phyloP scores from a whole-genome alignment of 1,139 yeast genomes.

The Saccharomyces hybrid region DNA sequence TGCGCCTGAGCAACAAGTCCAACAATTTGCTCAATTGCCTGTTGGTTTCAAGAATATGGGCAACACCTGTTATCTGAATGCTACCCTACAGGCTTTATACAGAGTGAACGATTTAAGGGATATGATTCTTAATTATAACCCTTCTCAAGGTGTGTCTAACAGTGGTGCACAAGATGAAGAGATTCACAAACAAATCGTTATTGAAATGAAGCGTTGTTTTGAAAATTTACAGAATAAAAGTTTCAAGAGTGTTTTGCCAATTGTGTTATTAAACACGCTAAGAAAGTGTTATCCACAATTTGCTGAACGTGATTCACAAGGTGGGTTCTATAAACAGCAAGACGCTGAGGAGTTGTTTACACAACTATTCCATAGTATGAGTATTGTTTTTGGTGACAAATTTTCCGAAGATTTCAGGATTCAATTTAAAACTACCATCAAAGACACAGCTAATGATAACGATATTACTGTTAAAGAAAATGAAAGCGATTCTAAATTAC shows the following conservation, averaged over 20 bases:
- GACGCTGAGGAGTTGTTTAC: constrained; percentile 97
- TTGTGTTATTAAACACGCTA: constrained; percentile 53
- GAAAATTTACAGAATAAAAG: constrained; percentile 38
- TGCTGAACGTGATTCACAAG: constrained; percentile 56
- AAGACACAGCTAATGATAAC: constrained; percentile 44
- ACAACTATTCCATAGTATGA: constrained; percentile 54
- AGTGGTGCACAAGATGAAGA: constrained; percentile 27
- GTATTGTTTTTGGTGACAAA: constrained; percentile 39
- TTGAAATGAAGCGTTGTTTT: constrained; percentile 35
- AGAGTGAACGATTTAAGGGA: constrained; percentile 39
- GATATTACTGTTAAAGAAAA: constrained; percentile 50
- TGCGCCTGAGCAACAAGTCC: constrained; percentile 33
- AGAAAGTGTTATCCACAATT: constrained; percentile 78
- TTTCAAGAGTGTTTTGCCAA: constrained; percentile 46
- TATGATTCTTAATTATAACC: constrained; percentile 21
- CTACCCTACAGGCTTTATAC: constrained; percentile 75
- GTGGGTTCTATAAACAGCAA: constrained; percentile 82
- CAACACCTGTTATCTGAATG: constrained; percentile 89
- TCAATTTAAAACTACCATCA: constrained; percentile 52
- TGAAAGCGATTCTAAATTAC: constrained; percentile 61
- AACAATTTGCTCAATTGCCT: constrained; percentile 48
- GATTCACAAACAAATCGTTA: constrained; percentile 32
- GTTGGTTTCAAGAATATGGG: constrained; percentile 84
- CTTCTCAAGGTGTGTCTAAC: constrained; percentile 7
- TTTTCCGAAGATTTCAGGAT: constrained; percentile 57